Evolutionary conservation across 495 filamentous ascomycete species (phyloP), one percentile per base, ranked within the genome.

Genomic region (Lophiotrema nucula): DNA sequence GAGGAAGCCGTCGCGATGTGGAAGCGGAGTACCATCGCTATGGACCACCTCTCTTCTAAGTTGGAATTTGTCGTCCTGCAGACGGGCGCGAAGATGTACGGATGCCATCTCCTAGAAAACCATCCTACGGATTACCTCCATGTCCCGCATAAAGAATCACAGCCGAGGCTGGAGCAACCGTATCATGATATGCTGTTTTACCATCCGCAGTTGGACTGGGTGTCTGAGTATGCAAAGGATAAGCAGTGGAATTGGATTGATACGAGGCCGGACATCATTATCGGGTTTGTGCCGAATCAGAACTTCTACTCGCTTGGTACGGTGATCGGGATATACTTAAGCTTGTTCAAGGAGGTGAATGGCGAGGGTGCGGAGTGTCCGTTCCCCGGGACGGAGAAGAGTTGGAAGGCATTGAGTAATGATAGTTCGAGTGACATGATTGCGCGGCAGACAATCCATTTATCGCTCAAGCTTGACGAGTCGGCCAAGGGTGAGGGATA

Each of bases 51-150:
- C 15, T 41, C 45, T 10, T 44, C 53, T 3, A 51, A 48, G 19
- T 56, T 72, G 1, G 67, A 72, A 35, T 69, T 67, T 37, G 59
- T 70, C 12, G 67, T 72, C 8, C 52, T 72, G 19, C 69, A 70
- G 37, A 72, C 69, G 1, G 69, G 69, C 6, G 68, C 65, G 8
- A 70, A 70, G 52, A 68, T 66, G 68, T 72, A 72, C 38, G 68
- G 69, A 2, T 66, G 61, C 58, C 69, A 71, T 42, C 56, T 67
- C 12, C 61, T 69, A n/a, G 60, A 65, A 24, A 67, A 69, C 39
- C 66, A 67, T 44, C 69, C 69, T 12, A 67, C 58, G 10, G 68
- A 72, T 33, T 68, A 69, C 53, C 56, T 71, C 27, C 67, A 69
- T 31, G 67, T 67, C n/a, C 69, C 69, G n/a, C 60, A 64, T 13